These are phyloP conservation scores for Pseudocercospora eumusae DNA, from an alignment of 2,329 filamentous ascomycete genomes.

Conservation along the genomic window DNA sequence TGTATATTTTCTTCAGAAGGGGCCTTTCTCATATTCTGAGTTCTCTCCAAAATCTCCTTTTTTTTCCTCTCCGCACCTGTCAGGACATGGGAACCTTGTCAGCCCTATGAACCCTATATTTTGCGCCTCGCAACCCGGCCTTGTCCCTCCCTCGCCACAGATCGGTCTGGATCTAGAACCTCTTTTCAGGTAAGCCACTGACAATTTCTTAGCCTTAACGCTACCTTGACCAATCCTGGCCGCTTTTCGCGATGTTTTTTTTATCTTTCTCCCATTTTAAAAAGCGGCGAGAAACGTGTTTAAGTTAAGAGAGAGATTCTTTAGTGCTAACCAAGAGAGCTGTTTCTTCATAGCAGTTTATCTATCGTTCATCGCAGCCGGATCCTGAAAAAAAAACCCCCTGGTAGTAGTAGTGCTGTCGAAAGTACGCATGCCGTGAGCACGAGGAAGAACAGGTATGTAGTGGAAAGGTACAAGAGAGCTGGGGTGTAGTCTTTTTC, in stretches of 20 bases:
- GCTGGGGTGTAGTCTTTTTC: not conserved
- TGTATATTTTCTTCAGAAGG: too few relatives aligned
- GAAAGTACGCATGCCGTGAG: not conserved
- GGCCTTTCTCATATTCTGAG: too few relatives aligned
- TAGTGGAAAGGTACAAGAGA: not conserved
- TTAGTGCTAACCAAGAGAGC: too few relatives aligned
- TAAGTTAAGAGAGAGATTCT: too few relatives aligned
- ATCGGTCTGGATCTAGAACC: not conserved
- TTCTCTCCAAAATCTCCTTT: too few relatives aligned
- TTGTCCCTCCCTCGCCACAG: not conserved
- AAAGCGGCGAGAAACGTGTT: too few relatives aligned
- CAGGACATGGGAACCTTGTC: not conserved
- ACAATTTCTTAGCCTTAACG: conserved; percentile 3
- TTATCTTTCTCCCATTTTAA: too few relatives aligned
- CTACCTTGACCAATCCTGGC: not conserved
- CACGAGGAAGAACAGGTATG: not conserved
- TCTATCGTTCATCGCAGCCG: not conserved
- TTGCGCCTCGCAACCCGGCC: not conserved
- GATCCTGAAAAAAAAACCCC: not conserved
- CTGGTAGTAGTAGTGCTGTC: not conserved
- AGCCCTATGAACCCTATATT: not conserved
- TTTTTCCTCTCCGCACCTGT: not conserved
- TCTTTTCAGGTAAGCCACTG: conserved; percentile 4
- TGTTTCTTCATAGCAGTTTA: too few relatives aligned
- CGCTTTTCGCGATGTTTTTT: not conserved